Evolutionary conservation across 139 green algal species (phyloP), one percentile per base, ranked within the genome.

Genomic region (Raphidocelis subcapitata): DNA sequence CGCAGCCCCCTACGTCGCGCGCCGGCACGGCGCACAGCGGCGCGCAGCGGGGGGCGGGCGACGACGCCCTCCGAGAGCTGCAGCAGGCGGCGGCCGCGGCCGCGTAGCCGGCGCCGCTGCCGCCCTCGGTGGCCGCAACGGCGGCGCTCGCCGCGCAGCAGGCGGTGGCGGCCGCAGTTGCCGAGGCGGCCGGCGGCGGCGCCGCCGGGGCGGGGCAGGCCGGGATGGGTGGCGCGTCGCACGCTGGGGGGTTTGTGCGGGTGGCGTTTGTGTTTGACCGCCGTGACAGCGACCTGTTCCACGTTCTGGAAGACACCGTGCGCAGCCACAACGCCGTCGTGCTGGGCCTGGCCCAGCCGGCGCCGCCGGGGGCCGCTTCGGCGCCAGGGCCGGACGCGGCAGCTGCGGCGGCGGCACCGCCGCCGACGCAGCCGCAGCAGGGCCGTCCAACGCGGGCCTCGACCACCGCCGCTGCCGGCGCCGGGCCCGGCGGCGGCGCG

Each of bases 251-350:
- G 1, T 86, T 82, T 56, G 57, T 26, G 20, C 77, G 84, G 3
- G 77, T 73, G 2, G 79, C 89, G 23, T 90, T 92, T 59, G 56
- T 86, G 51, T 83, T 92, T 74, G 84, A 90, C 63, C 87, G 90
- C 72, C 66, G 74, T 3, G 87, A 92, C 75, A 79, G 31, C 4
- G 77, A 89, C 24, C 64, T 92, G 35, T 81, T 92, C 36, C 84
- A 88, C 61, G 32, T 75, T 16, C 63, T 90, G 29, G 81, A 90
- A 55, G 79, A 81, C 67, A 81, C 67, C 3, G 14, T 84, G 2
- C 62, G 79, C 33, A 49, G 60, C 2, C 67, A 78, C 59, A 79
- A 79, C 61, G 72, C 65, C 2, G 46, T 70, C 12, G 56, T 46
- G 0, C 24, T 74, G n/a, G 54, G 37, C 3, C 24, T 78, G 14